phyloP scores from a whole-genome alignment of 2,329 filamentous ascomycete species.

The Aspergillus costaricaensis region DNA sequence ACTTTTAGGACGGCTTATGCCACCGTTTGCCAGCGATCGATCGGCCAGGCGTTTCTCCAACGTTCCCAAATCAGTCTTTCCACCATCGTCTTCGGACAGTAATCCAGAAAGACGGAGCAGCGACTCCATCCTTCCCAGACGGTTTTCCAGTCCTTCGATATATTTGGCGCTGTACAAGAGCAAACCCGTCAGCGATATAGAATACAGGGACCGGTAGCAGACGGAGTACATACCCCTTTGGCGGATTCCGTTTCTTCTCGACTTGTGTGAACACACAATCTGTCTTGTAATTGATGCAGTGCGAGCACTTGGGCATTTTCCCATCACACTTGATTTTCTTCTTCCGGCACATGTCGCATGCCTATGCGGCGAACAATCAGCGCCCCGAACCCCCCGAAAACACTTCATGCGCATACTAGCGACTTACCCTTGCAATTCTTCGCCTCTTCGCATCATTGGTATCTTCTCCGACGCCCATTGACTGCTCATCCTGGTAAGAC shows the following conservation, averaged over 20 bases:
- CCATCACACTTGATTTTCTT: conserved; percentile 96
- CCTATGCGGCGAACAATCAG: conserved; percentile 52
- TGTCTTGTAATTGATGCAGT: conserved; percentile 97
- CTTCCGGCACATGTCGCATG: conserved; percentile 95
- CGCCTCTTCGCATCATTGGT: conserved; percentile 82
- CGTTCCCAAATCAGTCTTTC: conserved; percentile 81
- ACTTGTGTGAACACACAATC: conserved; percentile 97
- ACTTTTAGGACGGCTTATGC: conserved; percentile 38
- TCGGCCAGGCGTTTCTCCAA: conserved; percentile 75
- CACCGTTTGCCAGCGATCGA: conserved; percentile 39
- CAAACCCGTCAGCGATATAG: conserved; percentile 17
- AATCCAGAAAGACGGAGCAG: conserved; percentile 83
- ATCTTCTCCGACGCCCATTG: conserved; percentile 49
- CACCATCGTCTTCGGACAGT: conserved; percentile 80
- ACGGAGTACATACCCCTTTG: conserved; percentile 73
- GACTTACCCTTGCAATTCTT: conserved; percentile 78
- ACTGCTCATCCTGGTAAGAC: conserved; percentile 48
- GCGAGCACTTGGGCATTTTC: conserved; percentile 89
- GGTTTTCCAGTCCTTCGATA: conserved; percentile 93
- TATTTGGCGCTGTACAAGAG: conserved; percentile 75
- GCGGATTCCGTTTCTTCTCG: conserved; percentile 96
- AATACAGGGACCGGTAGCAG: no score
- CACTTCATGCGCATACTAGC: background rate
- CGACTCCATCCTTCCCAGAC: conserved; percentile 93
- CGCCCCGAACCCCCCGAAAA: background rate